phyloP scores from a whole-genome alignment of 192 early-diverging fungal genomes.

The Phycomyces nitens region DNA sequence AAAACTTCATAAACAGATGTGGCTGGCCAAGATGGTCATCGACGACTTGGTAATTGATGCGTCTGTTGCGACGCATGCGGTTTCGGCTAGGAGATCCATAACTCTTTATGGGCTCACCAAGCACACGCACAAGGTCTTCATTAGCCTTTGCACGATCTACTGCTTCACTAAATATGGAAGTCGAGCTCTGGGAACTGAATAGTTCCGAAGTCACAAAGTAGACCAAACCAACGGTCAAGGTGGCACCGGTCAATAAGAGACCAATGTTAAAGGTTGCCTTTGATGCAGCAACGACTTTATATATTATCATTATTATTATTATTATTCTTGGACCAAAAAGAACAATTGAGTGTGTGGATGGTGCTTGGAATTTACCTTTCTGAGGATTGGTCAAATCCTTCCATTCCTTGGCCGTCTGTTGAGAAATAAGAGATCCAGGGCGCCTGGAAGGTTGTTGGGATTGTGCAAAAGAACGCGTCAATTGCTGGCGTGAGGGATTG shows the following conservation, averaged over 20 bases:
- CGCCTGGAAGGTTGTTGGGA: too few relatives aligned
- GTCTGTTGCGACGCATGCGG: constrained; percentile 13
- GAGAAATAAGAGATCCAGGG: neutral
- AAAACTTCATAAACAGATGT: constrained; percentile 52
- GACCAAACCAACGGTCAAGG: constrained; percentile 37
- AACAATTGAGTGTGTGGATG: too few relatives aligned
- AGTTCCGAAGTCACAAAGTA: constrained; percentile 47
- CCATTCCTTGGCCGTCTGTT: constrained; percentile 38
- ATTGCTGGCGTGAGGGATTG: too few relatives aligned
- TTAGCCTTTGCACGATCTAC: constrained; percentile 45
- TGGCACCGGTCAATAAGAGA: constrained; percentile 43
- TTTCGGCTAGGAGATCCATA: constrained; percentile 32
- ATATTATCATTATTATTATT: neutral
- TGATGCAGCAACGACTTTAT: constrained; percentile 47
- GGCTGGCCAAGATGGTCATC: constrained; percentile 41
- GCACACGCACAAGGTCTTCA: constrained; percentile 26
- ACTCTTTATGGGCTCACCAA: constrained; percentile 41
- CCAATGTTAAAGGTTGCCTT: constrained; percentile 46
- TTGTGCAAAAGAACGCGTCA: too few relatives aligned
- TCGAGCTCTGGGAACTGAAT: constrained; percentile 47
- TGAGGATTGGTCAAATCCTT: constrained; percentile 46
- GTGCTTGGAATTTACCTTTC: constrained; percentile 30
- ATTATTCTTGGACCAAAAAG: too few relatives aligned
- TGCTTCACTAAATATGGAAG: constrained; percentile 50
- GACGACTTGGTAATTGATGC: constrained; percentile 40